Percentiles rank a stretch among this genome's conserved stretches.
Conservation (phyloP, 345 rosid genomes). For the Syzygium aqueum region DNA sequence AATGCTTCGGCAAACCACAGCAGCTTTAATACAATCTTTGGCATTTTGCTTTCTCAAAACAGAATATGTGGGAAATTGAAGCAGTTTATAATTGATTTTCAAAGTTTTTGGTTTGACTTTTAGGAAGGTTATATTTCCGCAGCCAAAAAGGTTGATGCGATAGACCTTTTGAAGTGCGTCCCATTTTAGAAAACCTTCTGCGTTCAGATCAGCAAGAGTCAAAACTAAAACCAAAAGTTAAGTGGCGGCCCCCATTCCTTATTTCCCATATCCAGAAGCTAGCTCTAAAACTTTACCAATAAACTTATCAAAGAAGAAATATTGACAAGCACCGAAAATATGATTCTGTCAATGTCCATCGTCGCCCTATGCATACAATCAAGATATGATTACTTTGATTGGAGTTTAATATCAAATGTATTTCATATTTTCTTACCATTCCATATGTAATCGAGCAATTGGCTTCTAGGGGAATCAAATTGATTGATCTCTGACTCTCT, state of each 20-base stretch:
- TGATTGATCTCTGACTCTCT: neutral
- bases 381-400: neutral
- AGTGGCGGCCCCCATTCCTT: neutral
- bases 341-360: neutral
- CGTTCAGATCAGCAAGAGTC: neutral
- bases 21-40: neutral
- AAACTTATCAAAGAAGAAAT: neutral
- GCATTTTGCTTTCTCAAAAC: neutral
- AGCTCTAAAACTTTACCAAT: neutral
- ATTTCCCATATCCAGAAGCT: neutral
- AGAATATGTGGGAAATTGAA: neutral
- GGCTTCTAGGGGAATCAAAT: neutral
- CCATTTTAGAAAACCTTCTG: neutral
- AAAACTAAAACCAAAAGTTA: neutral
- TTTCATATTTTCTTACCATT: neutral
- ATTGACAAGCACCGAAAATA: neutral
- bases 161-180: neutral
- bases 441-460: neutral
- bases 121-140: neutral
- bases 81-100: neutral
- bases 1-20: neutral
- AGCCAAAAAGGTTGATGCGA: neutral
- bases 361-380: too few relatives aligned
- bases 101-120: neutral
- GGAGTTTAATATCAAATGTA: neutral